Base-by-base conservation (phyloP, 768 basidiomycete genomes). In the Leccinum subgranulosum region DNA sequence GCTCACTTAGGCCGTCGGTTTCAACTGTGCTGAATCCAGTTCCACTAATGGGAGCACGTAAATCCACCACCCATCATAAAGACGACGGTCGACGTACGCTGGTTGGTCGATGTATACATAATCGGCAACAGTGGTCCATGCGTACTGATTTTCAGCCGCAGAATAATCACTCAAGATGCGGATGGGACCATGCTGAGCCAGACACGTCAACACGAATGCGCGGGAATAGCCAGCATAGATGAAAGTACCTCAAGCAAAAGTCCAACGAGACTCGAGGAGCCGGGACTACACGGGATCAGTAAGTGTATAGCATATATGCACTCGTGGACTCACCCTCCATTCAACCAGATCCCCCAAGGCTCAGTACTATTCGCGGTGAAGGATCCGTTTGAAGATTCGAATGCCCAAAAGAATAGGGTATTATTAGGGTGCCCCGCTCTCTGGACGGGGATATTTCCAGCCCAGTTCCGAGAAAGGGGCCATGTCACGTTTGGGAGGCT, bases 81-180 rank as follows among this genome's bases (percentile, higher is more conserved):
- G 8, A 31, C 1, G 23, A 15, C 23, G 23, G 23, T 9, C 6
- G 46, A 63, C 75, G 2, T 66, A 75, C 66, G 85, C 86, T 52
- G 87, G 88, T 56, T 88, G 84, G 63, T 90, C 88, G 48, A 90
- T 74, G 84, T 84, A 88, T 51, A 89, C 79, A 60, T 82, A 84
- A 34, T 57, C 64, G 5, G 84, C 80, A 25, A 87, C 61, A 34
- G 72, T 78, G 57, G 79, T 72, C 83, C 85, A 88, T 60, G 81
- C 77, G 66, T 82, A 79, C 4, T 76, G 66, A 62, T 88, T 88
- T 15, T 75, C 62, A 15, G 69, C 69, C 1, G 77, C 66, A 12
- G 74, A 76, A 53, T 81, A 83, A 60, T 88, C 74, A 56, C 73
- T 68, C 27, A 74, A 70, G 49, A 90, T 76, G 6, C 76, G 76